Conservation (phyloP, 257 asterid species). For the Fraxinus americana region DNA sequence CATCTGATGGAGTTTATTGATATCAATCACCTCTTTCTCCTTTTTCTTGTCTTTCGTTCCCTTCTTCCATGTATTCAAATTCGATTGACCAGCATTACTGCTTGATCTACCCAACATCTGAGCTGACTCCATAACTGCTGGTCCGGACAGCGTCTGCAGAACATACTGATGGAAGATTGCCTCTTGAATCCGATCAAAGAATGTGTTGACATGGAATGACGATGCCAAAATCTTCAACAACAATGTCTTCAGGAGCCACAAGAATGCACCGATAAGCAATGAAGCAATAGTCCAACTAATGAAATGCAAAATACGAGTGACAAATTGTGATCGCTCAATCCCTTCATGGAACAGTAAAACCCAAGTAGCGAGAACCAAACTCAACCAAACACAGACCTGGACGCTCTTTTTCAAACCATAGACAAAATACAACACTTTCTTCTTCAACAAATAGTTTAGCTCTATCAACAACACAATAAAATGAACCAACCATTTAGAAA, state of each 20-base stretch:
- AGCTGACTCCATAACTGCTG: slow-evolving; percentile 5
- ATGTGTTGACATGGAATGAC: slow-evolving; percentile 18
- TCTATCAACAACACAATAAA: slow-evolving; percentile 70
- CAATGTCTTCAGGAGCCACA: slow-evolving; percentile 17
- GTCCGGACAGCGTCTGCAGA: slow-evolving; percentile 19
- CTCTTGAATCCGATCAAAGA: slow-evolving; percentile 28
- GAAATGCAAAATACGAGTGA: slow-evolving; percentile 12
- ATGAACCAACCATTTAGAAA: slow-evolving; percentile 60
- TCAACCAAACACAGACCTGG: slow-evolving; percentile 30
- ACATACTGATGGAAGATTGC: slow-evolving; percentile 18
- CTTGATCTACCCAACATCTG: not conserved
- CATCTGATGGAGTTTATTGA: slow-evolving; percentile 21
- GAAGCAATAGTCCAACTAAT: slow-evolving; percentile 24
- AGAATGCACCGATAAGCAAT: slow-evolving; percentile 20
- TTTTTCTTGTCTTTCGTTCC: not conserved
- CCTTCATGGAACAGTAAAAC: slow-evolving; percentile 13
- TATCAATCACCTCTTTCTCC: slow-evolving; percentile 13
- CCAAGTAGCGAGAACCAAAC: slow-evolving; percentile 30
- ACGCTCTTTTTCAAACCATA: slow-evolving; percentile 33
- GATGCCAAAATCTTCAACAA: slow-evolving; percentile 17
- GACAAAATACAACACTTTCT: slow-evolving; percentile 30
- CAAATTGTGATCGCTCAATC: slow-evolving; percentile 4
- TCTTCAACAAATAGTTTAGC: slow-evolving; percentile 60
- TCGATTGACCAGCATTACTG: not conserved
- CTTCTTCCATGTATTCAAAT: not conserved